Evolutionary conservation across 176 grass and related monocot genomes (phyloP).

Genomic region (Phyllostachys edulis): DNA sequence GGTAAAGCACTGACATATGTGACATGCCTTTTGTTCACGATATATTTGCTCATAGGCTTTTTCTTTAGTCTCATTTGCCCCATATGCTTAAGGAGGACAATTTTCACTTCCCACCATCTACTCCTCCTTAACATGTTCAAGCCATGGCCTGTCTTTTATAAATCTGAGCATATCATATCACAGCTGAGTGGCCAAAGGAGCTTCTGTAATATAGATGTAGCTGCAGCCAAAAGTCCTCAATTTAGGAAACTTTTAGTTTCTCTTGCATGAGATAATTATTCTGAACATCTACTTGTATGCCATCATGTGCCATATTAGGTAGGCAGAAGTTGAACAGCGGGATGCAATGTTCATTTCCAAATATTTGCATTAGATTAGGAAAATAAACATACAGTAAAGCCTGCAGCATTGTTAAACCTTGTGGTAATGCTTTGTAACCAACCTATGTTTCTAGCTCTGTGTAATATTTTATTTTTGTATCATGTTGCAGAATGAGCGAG

Average conservation of each 20-base stretch:
- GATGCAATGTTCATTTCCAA: background rate
- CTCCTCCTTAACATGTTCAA: background rate
- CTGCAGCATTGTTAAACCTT: background rate
- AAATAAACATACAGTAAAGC: background rate
- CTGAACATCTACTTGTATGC: background rate
- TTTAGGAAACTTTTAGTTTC: background rate
- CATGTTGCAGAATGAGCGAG: slow-evolving; percentile 57
- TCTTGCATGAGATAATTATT: background rate
- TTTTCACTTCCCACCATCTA: background rate
- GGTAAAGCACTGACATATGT: slow-evolving; percentile 36
- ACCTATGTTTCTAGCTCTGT: background rate
- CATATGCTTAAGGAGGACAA: background rate
- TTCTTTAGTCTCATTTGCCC: background rate
- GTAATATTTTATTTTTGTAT: background rate
- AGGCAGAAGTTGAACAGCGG: background rate
- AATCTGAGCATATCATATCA: background rate
- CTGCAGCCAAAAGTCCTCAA: background rate
- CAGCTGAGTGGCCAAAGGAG: background rate
- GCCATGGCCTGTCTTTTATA: background rate
- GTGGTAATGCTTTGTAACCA: background rate
- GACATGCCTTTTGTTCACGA: background rate
- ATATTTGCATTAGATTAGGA: background rate
- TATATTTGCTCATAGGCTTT: background rate
- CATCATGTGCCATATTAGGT: background rate
- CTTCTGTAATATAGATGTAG: background rate